Evolutionary conservation across 805 yeast species (phyloP).

Genomic region (Candida broadrunensis): DNA sequence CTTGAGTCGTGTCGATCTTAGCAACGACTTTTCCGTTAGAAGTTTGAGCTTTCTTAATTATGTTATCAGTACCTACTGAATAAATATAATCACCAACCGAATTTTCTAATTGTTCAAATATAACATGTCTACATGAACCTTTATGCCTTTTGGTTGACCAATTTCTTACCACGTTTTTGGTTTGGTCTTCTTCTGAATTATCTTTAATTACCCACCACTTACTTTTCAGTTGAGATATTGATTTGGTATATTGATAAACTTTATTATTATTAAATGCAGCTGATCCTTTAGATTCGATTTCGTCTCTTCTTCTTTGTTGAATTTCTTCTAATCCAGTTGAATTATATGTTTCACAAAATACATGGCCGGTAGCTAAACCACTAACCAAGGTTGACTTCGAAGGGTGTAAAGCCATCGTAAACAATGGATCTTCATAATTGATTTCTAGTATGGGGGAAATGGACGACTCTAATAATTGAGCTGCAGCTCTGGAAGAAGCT

Average conservation of each 20-base stretch:
- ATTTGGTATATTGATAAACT: conserved; percentile 17
- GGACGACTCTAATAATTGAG: conserved; percentile 27
- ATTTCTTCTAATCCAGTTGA: conserved; percentile 40
- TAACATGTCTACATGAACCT: conserved; percentile 75
- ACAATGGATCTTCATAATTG: conserved; percentile 60
- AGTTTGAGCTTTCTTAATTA: conserved; percentile 69
- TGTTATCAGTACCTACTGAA: conserved; percentile 77
- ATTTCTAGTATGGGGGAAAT: conserved; percentile 46
- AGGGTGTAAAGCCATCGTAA: conserved; percentile 79
- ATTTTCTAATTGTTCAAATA: conserved; percentile 52
- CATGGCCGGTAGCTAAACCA: conserved; percentile 83
- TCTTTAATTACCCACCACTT: conserved; percentile 47
- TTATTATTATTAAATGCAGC: conserved; percentile 22
- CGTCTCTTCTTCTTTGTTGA: conserved; percentile 20
- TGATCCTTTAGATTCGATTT: conserved; percentile 16
- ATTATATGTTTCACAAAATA: conserved; percentile 60
- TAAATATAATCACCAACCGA: conserved; percentile 51
- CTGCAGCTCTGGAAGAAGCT: conserved; percentile 13
- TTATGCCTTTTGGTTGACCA: conserved; percentile 94
- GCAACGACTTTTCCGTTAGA: conserved; percentile 73
- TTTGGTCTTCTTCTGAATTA: conserved; percentile 14
- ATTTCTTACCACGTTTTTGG: conserved; percentile 28
- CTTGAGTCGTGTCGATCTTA: conserved; percentile 36
- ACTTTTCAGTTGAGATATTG: conserved; percentile 32
- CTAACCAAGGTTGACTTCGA: conserved; percentile 55